Evolutionary conservation across 139 green algal genomes (phyloP).

Genomic region (Coelastrella sp.): DNA sequence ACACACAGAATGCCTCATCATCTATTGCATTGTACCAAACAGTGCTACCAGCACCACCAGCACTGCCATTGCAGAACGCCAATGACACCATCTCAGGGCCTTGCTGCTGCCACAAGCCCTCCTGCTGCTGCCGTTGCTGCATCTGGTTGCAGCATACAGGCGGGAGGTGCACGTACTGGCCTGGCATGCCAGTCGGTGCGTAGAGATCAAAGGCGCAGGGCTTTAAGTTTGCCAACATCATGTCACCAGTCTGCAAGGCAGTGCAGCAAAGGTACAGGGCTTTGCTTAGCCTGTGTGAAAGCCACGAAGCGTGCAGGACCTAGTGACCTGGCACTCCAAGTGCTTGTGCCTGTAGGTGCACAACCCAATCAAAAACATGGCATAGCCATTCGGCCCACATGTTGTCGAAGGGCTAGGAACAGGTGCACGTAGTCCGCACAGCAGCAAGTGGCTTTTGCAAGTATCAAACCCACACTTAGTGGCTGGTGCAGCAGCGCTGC

Average conservation of each 20-base stretch:
- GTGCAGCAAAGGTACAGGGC: background rate
- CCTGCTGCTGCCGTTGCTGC: conserved; percentile 6
- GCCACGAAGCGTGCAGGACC: too few relatives aligned
- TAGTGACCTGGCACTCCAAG: too few relatives aligned
- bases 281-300: too few relatives aligned
- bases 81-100: conserved; percentile 11
- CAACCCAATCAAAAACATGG: too few relatives aligned
- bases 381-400: too few relatives aligned
- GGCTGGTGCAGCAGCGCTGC: too few relatives aligned
- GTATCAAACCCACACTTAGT: too few relatives aligned
- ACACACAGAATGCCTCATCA: background rate
- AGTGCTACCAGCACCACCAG: background rate
- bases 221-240: conserved; percentile 12
- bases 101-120: background rate
- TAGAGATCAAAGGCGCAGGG: background rate
- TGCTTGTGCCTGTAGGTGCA: too few relatives aligned
- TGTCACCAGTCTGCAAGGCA: conserved; percentile 14
- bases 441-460: too few relatives aligned
- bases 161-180: background rate
- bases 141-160: background rate
- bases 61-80: background rate
- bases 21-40: background rate
- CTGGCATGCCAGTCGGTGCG: background rate
- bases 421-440: too few relatives aligned
- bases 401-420: too few relatives aligned